Percentiles rank a stretch among this genome's conserved stretches.
Evolutionary conservation across 2,329 filamentous ascomycete species (phyloP).

Genomic region (Talaromyces sp.): DNA sequence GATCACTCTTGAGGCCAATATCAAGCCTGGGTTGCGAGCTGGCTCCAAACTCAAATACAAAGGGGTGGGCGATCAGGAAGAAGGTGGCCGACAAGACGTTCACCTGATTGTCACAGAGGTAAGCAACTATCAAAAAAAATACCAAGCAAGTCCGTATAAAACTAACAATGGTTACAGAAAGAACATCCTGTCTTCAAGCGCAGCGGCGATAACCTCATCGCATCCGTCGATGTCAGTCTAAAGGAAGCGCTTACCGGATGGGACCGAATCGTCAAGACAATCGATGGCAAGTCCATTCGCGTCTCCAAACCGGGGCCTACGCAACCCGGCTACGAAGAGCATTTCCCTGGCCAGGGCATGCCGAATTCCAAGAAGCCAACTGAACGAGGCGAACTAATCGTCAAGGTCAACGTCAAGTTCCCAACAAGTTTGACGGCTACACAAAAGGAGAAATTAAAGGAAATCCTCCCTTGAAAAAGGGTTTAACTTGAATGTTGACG

Average conservation of each 20-base stretch:
- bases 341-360: slow-evolving; percentile 87
- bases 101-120: slow-evolving; percentile 95
- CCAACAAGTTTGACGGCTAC: slow-evolving; percentile 68
- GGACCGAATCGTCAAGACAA: slow-evolving; percentile 85
- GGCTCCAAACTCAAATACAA: slow-evolving; percentile 98
- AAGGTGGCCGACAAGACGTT: slow-evolving; percentile 90
- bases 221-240: slow-evolving; percentile 73
- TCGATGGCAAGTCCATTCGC: slow-evolving; percentile 80
- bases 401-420: slow-evolving; percentile 91
- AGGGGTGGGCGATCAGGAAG: slow-evolving; percentile 95
- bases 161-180: slow-evolving; percentile 56
- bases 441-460: slow-evolving; percentile 77
- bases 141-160: neutral
- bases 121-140: slow-evolving; percentile 35
- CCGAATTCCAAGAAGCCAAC: slow-evolving; percentile 84
- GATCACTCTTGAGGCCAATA: slow-evolving; percentile 86
- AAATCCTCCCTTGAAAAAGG: slow-evolving; percentile 58
- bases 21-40: slow-evolving; percentile 92
- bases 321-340: slow-evolving; percentile 74
- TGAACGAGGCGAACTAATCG: slow-evolving; percentile 79
- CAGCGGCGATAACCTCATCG: slow-evolving; percentile 80
- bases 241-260: slow-evolving; percentile 95
- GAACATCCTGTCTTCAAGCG: slow-evolving; percentile 77
- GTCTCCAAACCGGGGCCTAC: slow-evolving; percentile 81
- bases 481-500: neutral